Conservation (phyloP, 129 eudicot genomes). For the Flaveria sonorensis region DNA sequence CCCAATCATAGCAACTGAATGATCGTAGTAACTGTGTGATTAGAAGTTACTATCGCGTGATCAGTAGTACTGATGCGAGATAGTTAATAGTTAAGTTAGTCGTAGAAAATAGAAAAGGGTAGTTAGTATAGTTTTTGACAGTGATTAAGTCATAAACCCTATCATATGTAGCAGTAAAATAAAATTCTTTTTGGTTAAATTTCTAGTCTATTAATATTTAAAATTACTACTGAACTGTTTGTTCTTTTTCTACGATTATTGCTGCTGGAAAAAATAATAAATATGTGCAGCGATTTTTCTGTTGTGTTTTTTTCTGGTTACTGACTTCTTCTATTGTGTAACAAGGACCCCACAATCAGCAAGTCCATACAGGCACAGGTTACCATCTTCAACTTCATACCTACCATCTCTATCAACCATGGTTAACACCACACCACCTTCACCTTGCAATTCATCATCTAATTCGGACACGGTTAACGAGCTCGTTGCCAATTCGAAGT, state of each 20-base stretch:
- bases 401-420: slow-evolving; percentile 28
- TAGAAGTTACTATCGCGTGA: too few species aligned
- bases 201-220: not conserved
- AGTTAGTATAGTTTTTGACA: not conserved
- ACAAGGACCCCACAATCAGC: slow-evolving; percentile 62
- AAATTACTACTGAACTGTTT: not conserved
- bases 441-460: slow-evolving; percentile 51
- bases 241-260: not conserved
- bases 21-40: too few species aligned
- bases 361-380: slow-evolving; percentile 60
- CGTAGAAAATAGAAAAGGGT: not conserved
- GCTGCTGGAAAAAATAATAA: not conserved
- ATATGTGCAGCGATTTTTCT: not conserved
- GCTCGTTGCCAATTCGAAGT: slow-evolving; percentile 79
- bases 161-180: not conserved
- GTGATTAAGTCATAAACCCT: not conserved
- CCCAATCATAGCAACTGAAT: too few species aligned
- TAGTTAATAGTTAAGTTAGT: too few species aligned
- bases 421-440: slow-evolving; percentile 33
- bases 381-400: slow-evolving; percentile 30
- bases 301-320: not conserved
- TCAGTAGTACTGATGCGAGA: too few species aligned
- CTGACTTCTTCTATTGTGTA: not conserved
- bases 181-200: not conserved
- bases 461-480: slow-evolving; percentile 55